Evolutionary conservation across 192 early-diverging fungal species (phyloP).

Genomic region (Coemansia sp.): DNA sequence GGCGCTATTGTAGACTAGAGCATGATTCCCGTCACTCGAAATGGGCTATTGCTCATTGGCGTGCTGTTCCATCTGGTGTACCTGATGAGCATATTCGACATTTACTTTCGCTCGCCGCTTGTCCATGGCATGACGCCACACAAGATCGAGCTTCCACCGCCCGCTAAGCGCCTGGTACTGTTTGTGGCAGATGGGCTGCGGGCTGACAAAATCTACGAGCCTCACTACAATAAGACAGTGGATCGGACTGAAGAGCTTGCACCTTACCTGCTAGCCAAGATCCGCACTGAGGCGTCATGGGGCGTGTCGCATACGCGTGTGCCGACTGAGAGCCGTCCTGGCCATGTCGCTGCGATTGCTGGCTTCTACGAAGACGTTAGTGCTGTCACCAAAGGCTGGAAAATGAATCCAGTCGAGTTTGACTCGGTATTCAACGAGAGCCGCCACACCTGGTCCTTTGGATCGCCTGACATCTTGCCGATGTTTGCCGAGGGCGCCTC

Average conservation of each 20-base stretch:
- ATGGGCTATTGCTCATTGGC: conserved; percentile 73
- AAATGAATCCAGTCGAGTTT: conserved; percentile 96
- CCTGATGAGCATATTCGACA: conserved; percentile 92
- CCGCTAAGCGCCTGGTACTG: conserved; percentile 85
- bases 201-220: conserved; percentile 89
- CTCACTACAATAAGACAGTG: conserved; percentile 57
- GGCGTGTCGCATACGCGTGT: conserved; percentile 90
- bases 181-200: conserved; percentile 93
- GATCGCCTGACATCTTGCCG: conserved; percentile 94
- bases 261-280: conserved; percentile 62
- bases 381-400: conserved; percentile 97
- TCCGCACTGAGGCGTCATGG: conserved; percentile 70
- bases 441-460: conserved; percentile 95
- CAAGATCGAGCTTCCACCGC: conserved; percentile 66
- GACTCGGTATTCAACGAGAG: conserved; percentile 96
- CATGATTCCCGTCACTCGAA: conserved; percentile 55
- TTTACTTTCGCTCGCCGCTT: conserved; percentile 97
- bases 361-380: conserved; percentile 99
- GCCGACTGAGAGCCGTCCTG: conserved; percentile 94
- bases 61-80: conserved; percentile 93
- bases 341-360: conserved; percentile 97
- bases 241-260: conserved; percentile 41
- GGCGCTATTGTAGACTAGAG: neutral
- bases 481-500: conserved; percentile 95
- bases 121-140: conserved; percentile 97